Percentiles rank a stretch among this genome's conserved stretches.
phyloP scores from a whole-genome alignment of 192 early-diverging fungal species.

The Backusella tarrabulga region DNA sequence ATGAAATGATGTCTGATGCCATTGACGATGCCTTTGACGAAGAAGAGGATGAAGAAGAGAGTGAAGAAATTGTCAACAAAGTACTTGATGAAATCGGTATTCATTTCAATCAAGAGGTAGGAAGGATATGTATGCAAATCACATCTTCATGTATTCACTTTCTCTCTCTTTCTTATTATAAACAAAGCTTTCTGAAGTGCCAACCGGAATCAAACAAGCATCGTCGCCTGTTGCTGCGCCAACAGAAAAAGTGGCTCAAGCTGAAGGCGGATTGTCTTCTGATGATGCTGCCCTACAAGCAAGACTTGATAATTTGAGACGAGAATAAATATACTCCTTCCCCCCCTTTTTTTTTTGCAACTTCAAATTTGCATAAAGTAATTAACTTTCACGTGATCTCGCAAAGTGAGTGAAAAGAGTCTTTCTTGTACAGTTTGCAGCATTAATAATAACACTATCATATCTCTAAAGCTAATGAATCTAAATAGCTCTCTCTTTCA shows the following conservation, averaged over 20 bases:
- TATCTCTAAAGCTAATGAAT: too few relatives aligned
- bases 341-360: not conserved
- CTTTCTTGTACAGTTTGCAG: too few relatives aligned
- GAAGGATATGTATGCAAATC: not conserved
- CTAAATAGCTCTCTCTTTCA: too few relatives aligned
- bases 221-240: slow-evolving; percentile 29
- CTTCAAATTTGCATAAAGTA: not conserved
- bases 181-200: slow-evolving; percentile 45
- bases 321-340: slow-evolving; percentile 54
- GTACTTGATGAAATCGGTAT: slow-evolving; percentile 97
- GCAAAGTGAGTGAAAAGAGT: not conserved
- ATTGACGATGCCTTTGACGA: slow-evolving; percentile 97
- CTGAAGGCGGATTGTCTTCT: slow-evolving; percentile 48
- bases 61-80: slow-evolving; percentile 88
- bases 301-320: slow-evolving; percentile 82
- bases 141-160: not conserved
- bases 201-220: slow-evolving; percentile 41
- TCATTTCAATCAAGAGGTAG: slow-evolving; percentile 69
- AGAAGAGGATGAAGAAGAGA: slow-evolving; percentile 91
- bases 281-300: slow-evolving; percentile 88
- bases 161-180: not conserved
- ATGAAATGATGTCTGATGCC: slow-evolving; percentile 97
- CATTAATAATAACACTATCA: not conserved
- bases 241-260: slow-evolving; percentile 50
- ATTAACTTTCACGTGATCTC: not conserved